These are phyloP conservation scores for Pyrus betulifolia DNA, from an alignment of 306 rosid genomes.

Conservation along the genomic window DNA sequence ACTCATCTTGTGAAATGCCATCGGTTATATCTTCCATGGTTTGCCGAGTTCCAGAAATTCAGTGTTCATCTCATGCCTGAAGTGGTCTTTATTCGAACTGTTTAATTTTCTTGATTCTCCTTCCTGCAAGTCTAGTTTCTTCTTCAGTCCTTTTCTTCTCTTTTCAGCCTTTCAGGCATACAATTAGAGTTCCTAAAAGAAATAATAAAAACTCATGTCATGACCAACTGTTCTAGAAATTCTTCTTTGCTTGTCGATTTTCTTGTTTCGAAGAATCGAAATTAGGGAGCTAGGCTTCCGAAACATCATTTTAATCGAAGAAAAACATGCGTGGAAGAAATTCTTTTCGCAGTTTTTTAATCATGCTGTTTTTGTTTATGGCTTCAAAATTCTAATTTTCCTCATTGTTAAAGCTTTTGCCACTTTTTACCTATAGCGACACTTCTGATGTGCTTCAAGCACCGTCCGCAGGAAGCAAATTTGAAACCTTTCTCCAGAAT, in stretches of 20 bases:
- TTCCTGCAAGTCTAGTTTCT: constrained; percentile 36
- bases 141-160: neutral
- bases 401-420: neutral
- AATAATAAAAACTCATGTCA: neutral
- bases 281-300: no score
- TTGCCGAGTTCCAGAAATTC: constrained; percentile 78
- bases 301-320: no score
- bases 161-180: neutral
- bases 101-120: constrained; percentile 79
- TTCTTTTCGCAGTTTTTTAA: neutral
- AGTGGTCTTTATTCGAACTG: constrained; percentile 74
- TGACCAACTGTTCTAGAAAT: neutral
- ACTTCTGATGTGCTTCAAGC: neutral
- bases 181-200: neutral
- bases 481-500: neutral
- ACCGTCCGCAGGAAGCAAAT: constrained; percentile 3
- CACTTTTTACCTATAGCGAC: neutral
- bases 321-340: neutral
- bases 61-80: constrained; percentile 78
- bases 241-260: neutral
- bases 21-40: constrained; percentile 56
- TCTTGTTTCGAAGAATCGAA: neutral
- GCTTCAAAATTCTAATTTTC: neutral
- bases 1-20: constrained; percentile 71
- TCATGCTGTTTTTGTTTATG: neutral